Base-by-base conservation (phyloP, 2,329 filamentous ascomycete species). In the Scedosporium aurantiacum region DNA sequence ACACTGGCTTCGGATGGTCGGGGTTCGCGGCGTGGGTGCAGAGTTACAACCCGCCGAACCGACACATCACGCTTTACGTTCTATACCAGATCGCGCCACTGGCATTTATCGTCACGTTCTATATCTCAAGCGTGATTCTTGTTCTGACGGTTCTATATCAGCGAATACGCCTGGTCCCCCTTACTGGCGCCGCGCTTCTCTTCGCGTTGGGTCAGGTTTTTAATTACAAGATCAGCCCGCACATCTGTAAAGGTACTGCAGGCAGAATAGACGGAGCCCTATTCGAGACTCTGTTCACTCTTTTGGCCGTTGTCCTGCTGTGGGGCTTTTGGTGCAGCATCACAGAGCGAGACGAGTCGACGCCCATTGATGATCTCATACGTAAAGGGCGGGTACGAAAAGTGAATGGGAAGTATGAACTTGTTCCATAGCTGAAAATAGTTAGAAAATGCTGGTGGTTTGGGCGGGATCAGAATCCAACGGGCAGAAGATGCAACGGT, bases 271-370 rank as follows among this genome's bases (percentile, higher is more conserved):
- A 99, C 70, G 94, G 94, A 57, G 85, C 93, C 4, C 76, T 99
- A 0, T 99, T 99, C 73, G 85, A 97, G 74, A 96, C 92, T 0
- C 78, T 97, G 5, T 97, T 97, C 76, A 97, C 92, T 0, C 79
- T 97, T 0, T 76, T 93, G 12, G 82, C 92, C 0, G 91, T 99
- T 4, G 80, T 90, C 18, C 85, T 85, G 75, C 76, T 97, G 65
- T 99, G 93, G 92, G 74, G 90, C 62, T 99, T 99, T 79, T 99
- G 94, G 94, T 96, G 91, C 55, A 97, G 91, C 76, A 99, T 99
- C 69, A 99, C 94, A 16, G 94, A 99, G 75, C 94, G 99, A 70
- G 93, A 97, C 77, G 10, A 3, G 10, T 37, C 32, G 14, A 37
- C 32, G 2, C 32, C 32, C 32, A 37, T 37, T 37, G 32, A 37